Evolutionary conservation across 345 rosid species (phyloP), one percentile per base, ranked within the genome.

Genomic region (Eucalyptus brandiana): DNA sequence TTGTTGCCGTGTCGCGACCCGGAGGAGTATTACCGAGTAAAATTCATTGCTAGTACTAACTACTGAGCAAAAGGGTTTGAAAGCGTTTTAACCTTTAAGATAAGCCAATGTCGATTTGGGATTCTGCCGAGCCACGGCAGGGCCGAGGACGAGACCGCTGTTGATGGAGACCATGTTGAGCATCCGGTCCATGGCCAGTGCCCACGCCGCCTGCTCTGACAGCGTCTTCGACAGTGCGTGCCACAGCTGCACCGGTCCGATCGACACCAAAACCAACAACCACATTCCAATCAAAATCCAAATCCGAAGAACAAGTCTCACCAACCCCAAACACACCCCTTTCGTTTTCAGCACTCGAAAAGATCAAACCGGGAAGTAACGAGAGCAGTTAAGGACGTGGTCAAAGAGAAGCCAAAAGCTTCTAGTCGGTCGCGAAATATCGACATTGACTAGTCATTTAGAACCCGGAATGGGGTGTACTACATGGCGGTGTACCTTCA

Each of bases 131-230:
- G 97, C 87, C 65, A 97, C 94, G 8, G 86, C 91, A 15, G 99
- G 98, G 50, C 98, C 99, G 19, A 95, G 87, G 45, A 95, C 95
- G 50, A 97, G 92, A 12, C 99, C 98, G 3, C 94, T 95, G 86
- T 96, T 97, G 76, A 97, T 92, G 48, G 97, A 96, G 49, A 97
- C 97, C 99, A 96, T 96, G 92, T 94, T 93, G 10, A 97, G 93
- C 93, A 90, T 91, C 6, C 99, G 93, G 85, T 96, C 99, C 98
- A 94, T 96, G 47, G 98, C 98, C 83, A 97, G 88, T n/a, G 97
- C 99, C 98, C 99, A 97, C 5, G 98, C 98, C 15, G 98, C 97
- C 89, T 96, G 93, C 87, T 97, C 99, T 1, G 98, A 93, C 15
- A 93, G 94, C 48, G 98, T 97, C 92, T 97, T 96, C 9, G 98